A percentile compares a stretch with the other conserved stretches of the same genome.
phyloP scores from a whole-genome alignment of 768 basidiomycete genomes.

The Calocera viscosa region DNA sequence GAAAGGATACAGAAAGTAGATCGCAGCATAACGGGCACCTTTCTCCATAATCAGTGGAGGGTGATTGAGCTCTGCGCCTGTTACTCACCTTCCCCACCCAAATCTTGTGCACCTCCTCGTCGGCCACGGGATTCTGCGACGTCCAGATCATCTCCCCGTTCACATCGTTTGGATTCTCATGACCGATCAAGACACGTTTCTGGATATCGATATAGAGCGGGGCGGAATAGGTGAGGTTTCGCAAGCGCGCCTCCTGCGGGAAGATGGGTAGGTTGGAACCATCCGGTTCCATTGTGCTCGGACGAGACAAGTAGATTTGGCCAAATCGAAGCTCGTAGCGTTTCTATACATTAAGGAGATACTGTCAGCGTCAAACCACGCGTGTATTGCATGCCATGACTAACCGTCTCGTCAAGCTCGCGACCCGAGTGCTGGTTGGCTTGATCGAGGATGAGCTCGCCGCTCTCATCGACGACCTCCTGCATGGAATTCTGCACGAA shows the following conservation, averaged over 20 bases:
- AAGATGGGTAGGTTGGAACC: conserved; percentile 88
- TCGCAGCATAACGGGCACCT: conserved; percentile 97
- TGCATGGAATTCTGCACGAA: conserved; percentile 99
- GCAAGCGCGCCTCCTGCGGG: conserved; percentile 88
- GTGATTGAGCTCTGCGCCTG: neutral
- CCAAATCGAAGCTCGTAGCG: conserved; percentile 96
- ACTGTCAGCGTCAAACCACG: conserved; percentile 19
- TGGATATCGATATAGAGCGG: conserved; percentile 92
- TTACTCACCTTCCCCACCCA: conserved; percentile 78
- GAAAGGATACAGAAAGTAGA: conserved; percentile 90
- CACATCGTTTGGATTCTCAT: conserved; percentile 66
- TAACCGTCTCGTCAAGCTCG: conserved; percentile 35
- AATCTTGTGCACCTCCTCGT: conserved; percentile 64
- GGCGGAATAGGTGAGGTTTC: conserved; percentile 93
- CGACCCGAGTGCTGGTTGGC: conserved; percentile 91
- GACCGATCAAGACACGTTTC: conserved; percentile 67
- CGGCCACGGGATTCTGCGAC: conserved; percentile 48
- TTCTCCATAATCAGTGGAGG: neutral
- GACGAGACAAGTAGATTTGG: conserved; percentile 91
- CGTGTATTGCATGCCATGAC: conserved; percentile 27
- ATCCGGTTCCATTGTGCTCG: conserved; percentile 90
- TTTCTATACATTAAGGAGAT: conserved; percentile 33
- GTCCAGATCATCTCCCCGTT: conserved; percentile 74
- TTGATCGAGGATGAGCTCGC: conserved; percentile 93
- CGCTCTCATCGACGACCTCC: conserved; percentile 92